Base-by-base conservation (phyloP, 768 basidiomycete species). In the Fomitopsis pulvina region DNA sequence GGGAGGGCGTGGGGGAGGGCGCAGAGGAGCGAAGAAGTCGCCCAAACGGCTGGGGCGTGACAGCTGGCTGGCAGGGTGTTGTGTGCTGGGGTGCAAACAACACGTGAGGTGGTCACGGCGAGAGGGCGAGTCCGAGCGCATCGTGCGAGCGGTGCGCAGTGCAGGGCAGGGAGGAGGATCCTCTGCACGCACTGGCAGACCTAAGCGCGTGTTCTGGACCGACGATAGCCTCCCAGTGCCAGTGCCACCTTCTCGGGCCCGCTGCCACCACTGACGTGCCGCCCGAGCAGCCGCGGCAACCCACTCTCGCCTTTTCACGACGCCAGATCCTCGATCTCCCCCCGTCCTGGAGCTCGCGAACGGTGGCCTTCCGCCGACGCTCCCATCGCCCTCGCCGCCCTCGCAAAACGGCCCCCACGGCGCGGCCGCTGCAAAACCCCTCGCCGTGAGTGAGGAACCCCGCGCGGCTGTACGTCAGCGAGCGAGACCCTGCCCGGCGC, bases 71-170 rank as follows among this genome's bases (percentile, higher is more conserved):
- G 29, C 34, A 37, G 14, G 34, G 34, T 16, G 5, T 18, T 4
- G 5, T 12, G 34, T 18, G 34, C 4, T 18, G 14, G 34, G 6
- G 14, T 14, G 34, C 34, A 37, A 5, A 18, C 7, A 18, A 18
- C 34, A 37, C 29, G 29, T 30, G 29, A 30, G 29, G 29, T 7
- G 8, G 14, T 30, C 29, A 7, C 29, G 39, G 7, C 8, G 39
- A 8, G 8, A 18, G 21, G 9, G 8, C 14, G 20, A 29, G 43
- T 22, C 43, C 43, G 43, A 44, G 16, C 27, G 27, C 43, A 44
- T 24, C 43, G 43, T 25, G 43, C 22, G 43, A 44, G 25, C 41
- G n/a, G n/a, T n/a, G n/a, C n/a, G n/a, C n/a, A n/a, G n/a, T n/a
- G 12, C 41, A 12, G 25, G 20, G 43, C n/a, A 44, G 43, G 43